phyloP scores from a whole-genome alignment of 805 yeast genomes.

The Pichia californica region DNA sequence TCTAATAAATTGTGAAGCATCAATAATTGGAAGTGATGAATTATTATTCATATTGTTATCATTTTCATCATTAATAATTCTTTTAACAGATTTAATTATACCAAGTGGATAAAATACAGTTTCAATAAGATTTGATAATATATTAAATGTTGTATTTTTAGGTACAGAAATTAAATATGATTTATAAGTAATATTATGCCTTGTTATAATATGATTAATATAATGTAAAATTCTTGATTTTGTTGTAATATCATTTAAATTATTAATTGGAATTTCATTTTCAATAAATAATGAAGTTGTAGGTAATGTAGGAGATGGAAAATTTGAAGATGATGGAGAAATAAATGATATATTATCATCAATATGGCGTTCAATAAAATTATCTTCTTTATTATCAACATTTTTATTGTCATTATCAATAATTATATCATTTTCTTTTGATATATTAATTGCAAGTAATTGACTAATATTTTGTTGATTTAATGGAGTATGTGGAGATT shows the following conservation, averaged over 20 bases:
- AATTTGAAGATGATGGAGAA: slow-evolving; percentile 7
- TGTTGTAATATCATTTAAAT: not conserved
- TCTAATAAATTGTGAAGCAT: not conserved
- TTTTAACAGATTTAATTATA: not conserved
- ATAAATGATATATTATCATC: no score
- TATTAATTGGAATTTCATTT: no score
- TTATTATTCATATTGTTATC: not conserved
- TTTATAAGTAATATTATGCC: slow-evolving; percentile 10
- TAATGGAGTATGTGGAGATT: slow-evolving; percentile 6
- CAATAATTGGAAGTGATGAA: not conserved
- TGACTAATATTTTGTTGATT: slow-evolving; percentile 6
- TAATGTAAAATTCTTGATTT: slow-evolving; percentile 12
- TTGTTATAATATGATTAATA: slow-evolving; percentile 12
- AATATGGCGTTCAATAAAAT: not conserved
- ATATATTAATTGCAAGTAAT: not conserved
- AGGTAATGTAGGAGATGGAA: slow-evolving; percentile 13
- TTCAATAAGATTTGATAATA: not conserved
- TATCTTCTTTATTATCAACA: not conserved
- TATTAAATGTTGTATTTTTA: not conserved
- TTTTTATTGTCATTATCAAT: not conserved
- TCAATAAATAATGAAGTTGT: not conserved
- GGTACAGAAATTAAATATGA: slow-evolving; percentile 11
- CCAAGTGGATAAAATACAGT: slow-evolving; percentile 12
- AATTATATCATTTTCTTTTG: not conserved
- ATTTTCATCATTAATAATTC: not conserved